Evolutionary conservation across 1,284 basidiomycete species (phyloP).

Genomic region (Pterulicium gracile): DNA sequence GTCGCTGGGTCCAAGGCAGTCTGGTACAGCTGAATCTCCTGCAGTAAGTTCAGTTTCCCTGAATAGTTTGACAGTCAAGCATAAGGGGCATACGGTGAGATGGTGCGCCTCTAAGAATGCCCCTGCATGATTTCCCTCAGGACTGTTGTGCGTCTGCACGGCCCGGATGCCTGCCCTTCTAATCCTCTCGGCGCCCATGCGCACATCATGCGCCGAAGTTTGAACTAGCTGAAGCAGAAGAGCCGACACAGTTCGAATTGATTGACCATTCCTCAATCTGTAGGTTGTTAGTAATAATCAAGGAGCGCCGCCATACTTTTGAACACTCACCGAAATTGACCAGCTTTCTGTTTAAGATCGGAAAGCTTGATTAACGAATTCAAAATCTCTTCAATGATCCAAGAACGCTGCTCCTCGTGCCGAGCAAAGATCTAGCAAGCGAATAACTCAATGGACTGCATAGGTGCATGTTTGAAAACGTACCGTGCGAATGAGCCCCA

Average conservation of each 20-base stretch:
- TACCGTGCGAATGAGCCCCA: conserved; percentile 77
- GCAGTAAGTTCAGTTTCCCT: conserved; percentile 4
- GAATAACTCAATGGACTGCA: conserved; percentile 5
- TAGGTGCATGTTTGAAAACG: conserved; percentile 20
- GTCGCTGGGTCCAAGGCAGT: conserved; percentile 67
- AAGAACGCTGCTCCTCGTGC: conserved; percentile 81
- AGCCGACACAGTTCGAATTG: conserved; percentile 88
- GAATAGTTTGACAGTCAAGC: background rate
- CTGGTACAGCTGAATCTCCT: conserved; percentile 61
- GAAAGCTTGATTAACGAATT: conserved; percentile 83
- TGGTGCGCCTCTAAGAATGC: conserved; percentile 57
- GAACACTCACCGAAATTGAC: conserved; percentile 65
- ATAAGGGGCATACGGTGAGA: conserved; percentile 32
- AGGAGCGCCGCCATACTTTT: no score
- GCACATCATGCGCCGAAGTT: conserved; percentile 77
- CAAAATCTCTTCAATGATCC: conserved; percentile 95
- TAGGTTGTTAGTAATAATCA: no score
- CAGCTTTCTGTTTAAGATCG: conserved; percentile 79
- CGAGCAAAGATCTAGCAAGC: conserved; percentile 71
- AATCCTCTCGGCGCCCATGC: conserved; percentile 48
- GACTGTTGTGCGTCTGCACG: conserved; percentile 48
- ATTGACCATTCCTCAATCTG: conserved; percentile 70
- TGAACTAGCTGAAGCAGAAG: conserved; percentile 93
- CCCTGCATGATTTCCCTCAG: conserved; percentile 29
- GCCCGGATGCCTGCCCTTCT: conserved; percentile 51